A percentile compares a stretch with the other conserved stretches of the same genome.
Conservation (phyloP, 2,329 filamentous ascomycete genomes). For the Fusarium liriodendri region DNA sequence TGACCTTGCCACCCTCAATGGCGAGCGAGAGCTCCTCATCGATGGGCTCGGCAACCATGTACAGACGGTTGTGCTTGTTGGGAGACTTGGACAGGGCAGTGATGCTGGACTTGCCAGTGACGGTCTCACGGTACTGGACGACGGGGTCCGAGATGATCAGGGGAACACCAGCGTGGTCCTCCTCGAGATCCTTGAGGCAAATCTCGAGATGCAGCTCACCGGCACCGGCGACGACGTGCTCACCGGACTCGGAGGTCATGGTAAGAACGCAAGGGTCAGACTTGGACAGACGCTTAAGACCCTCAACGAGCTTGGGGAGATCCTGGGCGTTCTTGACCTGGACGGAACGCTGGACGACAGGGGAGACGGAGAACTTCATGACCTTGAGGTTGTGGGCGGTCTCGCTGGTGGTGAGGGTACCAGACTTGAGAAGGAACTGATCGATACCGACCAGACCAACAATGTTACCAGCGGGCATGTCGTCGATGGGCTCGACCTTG, state of each 20-base stretch:
- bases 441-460: conserved; percentile 99
- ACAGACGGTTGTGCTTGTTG: conserved; percentile 99
- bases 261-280: conserved; percentile 98
- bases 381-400: conserved; percentile 99
- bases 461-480: conserved; percentile 99
- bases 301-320: conserved; percentile 99
- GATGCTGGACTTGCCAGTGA: conserved; percentile 85
- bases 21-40: conserved; percentile 90
- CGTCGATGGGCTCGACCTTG: conserved; percentile 98
- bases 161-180: conserved; percentile 98
- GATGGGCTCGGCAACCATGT: conserved; percentile 91
- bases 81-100: conserved; percentile 98
- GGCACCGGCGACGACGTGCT: conserved; percentile 98
- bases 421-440: conserved; percentile 99
- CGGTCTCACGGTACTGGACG: conserved; percentile 98
- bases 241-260: conserved; percentile 88
- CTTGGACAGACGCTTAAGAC: conserved; percentile 99
- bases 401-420: conserved; percentile 97
- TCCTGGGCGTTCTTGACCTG: conserved; percentile 99
- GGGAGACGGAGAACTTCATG: conserved; percentile 99
- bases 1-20: conserved; percentile 93
- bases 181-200: conserved; percentile 99
- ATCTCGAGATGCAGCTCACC: conserved; percentile 99
- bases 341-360: conserved; percentile 97
- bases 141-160: conserved; percentile 98